Base-by-base conservation (phyloP, 768 basidiomycete genomes). In the Boletus tylopilopsis region DNA sequence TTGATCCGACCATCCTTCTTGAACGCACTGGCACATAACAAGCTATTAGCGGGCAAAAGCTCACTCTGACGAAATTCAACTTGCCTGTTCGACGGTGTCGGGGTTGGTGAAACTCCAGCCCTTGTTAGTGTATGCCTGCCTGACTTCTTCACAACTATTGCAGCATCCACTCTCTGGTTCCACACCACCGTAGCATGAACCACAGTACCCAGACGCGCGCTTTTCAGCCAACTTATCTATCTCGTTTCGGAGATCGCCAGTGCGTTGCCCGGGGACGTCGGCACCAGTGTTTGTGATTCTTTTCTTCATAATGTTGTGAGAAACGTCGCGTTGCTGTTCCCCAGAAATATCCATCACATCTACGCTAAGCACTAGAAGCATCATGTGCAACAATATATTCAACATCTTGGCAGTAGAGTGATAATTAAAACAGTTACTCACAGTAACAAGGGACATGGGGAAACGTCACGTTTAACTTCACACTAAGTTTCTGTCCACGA, bases 271-370 rank as follows among this genome's bases (percentile, higher is more conserved):
- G 23, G 81, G 73, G 23, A 96, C 77, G n/a, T 71, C 67, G 5
- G 62, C 61, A 3, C 93, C 91, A 4, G 71, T 55, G 18, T 72
- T 63, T 53, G 84, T 78, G 25, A 97, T 71, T 13, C 96, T 82
- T 12, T 81, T 85, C 68, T 97, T 97, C 48, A 85, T 61, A 47
- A 98, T 79, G 61, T 91, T 92, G 67, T 97, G 94, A 8, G 92
- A 80, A 42, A 97, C 66, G 62, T 97, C 92, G 50, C 87, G 78
- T 66, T 97, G 95, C 24, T 87, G 82, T 74, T 97, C 96, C 23
- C 96, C 96, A 50, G 89, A 91, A 51, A 99, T 96, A 64, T 99
- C 96, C 90, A 97, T 94, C 45, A 98, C 84, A 69, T 99, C 96
- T 45, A 98, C 72, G 65, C 91, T 94, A 46, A 99, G 79, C 40